Evolutionary conservation across 305 asterid genomes (phyloP).

Genomic region (Solanum hybrid): DNA sequence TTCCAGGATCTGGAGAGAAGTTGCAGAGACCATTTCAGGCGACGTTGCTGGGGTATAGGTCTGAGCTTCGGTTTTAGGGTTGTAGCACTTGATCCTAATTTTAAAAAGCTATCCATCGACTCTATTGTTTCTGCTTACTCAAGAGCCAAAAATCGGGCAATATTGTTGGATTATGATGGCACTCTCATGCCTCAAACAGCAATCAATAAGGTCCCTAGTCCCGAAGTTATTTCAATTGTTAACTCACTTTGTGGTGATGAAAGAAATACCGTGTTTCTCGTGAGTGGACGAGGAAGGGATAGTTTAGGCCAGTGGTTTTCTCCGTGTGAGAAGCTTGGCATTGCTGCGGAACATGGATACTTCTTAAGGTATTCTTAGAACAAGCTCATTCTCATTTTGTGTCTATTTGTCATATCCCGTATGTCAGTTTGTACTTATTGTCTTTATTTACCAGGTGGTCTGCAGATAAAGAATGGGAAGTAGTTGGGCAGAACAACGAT

Average conservation of each 20-base stretch:
- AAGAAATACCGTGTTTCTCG: conserved; percentile 31
- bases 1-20: conserved; percentile 43
- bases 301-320: conserved; percentile 38
- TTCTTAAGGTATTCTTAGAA: conserved; percentile 23
- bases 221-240: conserved; percentile 26
- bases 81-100: conserved; percentile 42
- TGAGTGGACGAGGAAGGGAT: conserved; percentile 44
- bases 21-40: conserved; percentile 36
- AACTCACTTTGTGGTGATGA: conserved; percentile 28
- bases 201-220: conserved; percentile 26
- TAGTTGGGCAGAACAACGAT: conserved; percentile 24
- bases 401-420: not conserved
- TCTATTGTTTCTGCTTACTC: conserved; percentile 30
- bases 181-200: conserved; percentile 36
- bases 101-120: conserved; percentile 35
- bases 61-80: conserved; percentile 39
- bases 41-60: conserved; percentile 51
- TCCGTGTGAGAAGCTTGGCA: conserved; percentile 34
- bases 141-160: conserved; percentile 28
- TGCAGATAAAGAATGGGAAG: conserved; percentile 29
- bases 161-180: conserved; percentile 42
- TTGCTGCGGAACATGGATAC: conserved; percentile 46
- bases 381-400: not conserved
- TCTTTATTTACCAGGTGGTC: conserved; percentile 24
- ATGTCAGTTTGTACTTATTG: not conserved